phyloP scores from a whole-genome alignment of 805 yeast species.

The Yamadazyma olivae region DNA sequence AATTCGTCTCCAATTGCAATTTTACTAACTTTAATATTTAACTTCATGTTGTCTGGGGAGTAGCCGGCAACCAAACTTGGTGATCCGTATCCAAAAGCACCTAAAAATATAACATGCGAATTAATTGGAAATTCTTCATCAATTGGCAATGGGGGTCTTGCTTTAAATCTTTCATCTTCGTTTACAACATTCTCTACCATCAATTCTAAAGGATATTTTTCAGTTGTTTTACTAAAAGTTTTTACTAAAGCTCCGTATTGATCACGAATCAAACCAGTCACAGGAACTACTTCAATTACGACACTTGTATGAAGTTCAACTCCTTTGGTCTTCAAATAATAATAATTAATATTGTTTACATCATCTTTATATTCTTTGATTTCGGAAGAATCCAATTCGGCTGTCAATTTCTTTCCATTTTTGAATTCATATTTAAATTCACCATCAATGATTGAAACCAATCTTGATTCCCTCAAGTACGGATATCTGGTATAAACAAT shows the following conservation, averaged over 20 bases:
- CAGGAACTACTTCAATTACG: slow-evolving; percentile 67
- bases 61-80: slow-evolving; percentile 67
- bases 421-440: slow-evolving; percentile 43
- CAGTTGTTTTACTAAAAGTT: slow-evolving; percentile 54
- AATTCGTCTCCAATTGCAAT: slow-evolving; percentile 52
- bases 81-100: slow-evolving; percentile 85
- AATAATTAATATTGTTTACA: slow-evolving; percentile 34
- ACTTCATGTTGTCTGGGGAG: slow-evolving; percentile 33
- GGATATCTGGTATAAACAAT: slow-evolving; percentile 86
- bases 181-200: slow-evolving; percentile 72
- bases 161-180: slow-evolving; percentile 70
- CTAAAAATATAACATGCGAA: slow-evolving; percentile 72
- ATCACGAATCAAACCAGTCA: slow-evolving; percentile 73
- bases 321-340: slow-evolving; percentile 57
- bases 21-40: slow-evolving; percentile 49
- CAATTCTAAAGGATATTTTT: slow-evolving; percentile 71
- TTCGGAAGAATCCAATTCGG: slow-evolving; percentile 20
- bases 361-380: slow-evolving; percentile 42
- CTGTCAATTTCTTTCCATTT: slow-evolving; percentile 2
- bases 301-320: slow-evolving; percentile 53
- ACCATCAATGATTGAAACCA: slow-evolving; percentile 60
- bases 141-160: slow-evolving; percentile 72
- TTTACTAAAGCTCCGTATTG: slow-evolving; percentile 73
- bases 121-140: slow-evolving; percentile 78
- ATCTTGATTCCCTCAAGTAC: slow-evolving; percentile 75